Percentiles rank a stretch among this genome's conserved stretches.
phyloP scores from a whole-genome alignment of 108 stramenopile species.

The Aureococcus anophagefferens region DNA sequence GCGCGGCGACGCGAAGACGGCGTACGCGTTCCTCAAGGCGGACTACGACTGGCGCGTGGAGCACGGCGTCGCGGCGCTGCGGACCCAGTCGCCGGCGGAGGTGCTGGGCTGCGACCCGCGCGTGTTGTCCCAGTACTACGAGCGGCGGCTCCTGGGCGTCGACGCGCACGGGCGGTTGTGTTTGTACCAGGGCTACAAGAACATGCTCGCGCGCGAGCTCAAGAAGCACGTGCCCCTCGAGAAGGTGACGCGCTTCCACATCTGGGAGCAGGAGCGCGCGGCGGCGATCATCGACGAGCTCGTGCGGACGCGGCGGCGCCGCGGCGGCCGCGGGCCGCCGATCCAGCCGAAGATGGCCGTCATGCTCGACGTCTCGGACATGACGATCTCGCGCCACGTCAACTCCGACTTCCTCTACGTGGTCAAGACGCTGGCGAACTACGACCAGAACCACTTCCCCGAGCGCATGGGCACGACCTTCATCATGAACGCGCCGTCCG shows the following conservation, averaged over 20 bases:
- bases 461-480: constrained; percentile 33
- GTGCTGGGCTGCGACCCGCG: background rate
- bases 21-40: background rate
- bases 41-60: background rate
- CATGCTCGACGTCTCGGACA: constrained; percentile 8
- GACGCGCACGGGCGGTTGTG: background rate
- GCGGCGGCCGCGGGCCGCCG: background rate
- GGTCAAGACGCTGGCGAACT: constrained; percentile 25
- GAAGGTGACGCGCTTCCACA: background rate
- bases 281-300: background rate
- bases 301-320: background rate
- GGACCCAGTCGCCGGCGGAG: background rate
- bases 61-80: background rate
- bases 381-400: constrained; percentile 16
- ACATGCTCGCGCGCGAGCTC: background rate
- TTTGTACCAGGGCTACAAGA: constrained; percentile 1
- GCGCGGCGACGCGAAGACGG: no score
- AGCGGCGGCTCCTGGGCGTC: background rate
- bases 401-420: constrained; percentile 30
- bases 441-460: constrained; percentile 36
- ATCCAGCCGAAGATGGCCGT: background rate
- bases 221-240: background rate
- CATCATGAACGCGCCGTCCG: constrained; percentile 39
- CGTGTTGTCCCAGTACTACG: constrained; percentile 1
- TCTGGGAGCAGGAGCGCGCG: constrained; percentile 10